Percentiles rank a stretch among this genome's conserved stretches.
phyloP scores from a whole-genome alignment of 768 basidiomycete species.

The Boletus tomentosulus region DNA sequence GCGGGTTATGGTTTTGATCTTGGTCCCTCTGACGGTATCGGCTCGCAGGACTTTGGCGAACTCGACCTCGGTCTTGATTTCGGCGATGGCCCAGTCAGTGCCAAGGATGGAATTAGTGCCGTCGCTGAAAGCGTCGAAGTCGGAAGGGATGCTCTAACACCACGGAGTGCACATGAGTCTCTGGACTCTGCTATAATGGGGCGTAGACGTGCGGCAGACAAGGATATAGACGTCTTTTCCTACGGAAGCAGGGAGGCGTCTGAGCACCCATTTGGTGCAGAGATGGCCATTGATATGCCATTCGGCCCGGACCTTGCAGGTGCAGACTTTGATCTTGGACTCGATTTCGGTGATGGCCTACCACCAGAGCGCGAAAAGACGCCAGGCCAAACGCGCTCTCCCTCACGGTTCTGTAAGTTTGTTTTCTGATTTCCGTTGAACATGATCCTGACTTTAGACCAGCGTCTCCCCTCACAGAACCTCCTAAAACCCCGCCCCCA shows the following conservation, averaged over 20 bases:
- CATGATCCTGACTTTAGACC: conserved; percentile 8
- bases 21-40: conserved; percentile 77
- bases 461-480: conserved; percentile 77
- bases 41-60: conserved; percentile 74
- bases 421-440: background rate
- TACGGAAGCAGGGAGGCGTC: conserved; percentile 60
- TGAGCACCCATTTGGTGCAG: conserved; percentile 60
- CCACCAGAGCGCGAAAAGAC: conserved; percentile 47
- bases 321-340: conserved; percentile 63
- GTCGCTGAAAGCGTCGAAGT: conserved; percentile 59
- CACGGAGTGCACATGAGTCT: conserved; percentile 46
- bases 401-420: conserved; percentile 66
- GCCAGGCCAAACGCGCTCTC: conserved; percentile 54
- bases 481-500: conserved; percentile 75
- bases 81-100: conserved; percentile 51
- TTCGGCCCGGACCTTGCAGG: conserved; percentile 48
- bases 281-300: conserved; percentile 47
- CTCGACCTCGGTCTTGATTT: conserved; percentile 77
- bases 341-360: conserved; percentile 62
- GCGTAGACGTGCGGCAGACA: conserved; percentile 38
- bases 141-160: conserved; percentile 64
- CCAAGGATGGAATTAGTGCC: conserved; percentile 46
- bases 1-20: conserved; percentile 68
- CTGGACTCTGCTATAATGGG: conserved; percentile 61
- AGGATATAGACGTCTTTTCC: conserved; percentile 64